These are phyloP conservation scores for Aspergillus piperis DNA, from an alignment of 2,329 filamentous ascomycete genomes.

Conservation along the genomic window DNA sequence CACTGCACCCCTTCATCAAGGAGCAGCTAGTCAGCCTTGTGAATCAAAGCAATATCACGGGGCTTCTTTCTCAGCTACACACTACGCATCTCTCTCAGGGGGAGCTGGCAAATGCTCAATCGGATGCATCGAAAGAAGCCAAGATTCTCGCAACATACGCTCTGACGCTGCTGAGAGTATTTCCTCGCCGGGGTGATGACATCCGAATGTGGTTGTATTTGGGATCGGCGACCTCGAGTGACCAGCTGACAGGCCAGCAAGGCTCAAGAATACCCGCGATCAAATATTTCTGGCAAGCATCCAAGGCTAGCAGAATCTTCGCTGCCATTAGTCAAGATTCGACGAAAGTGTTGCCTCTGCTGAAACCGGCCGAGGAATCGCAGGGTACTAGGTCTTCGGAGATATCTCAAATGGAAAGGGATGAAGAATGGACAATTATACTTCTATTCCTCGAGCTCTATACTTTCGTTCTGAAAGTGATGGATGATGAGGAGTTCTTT, in stretches of 20 bases:
- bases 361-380: slow-evolving; percentile 52
- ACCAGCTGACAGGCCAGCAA: slow-evolving; percentile 34
- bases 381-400: slow-evolving; percentile 23
- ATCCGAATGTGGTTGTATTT: slow-evolving; percentile 94
- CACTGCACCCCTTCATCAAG: slow-evolving; percentile 58
- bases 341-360: slow-evolving; percentile 58
- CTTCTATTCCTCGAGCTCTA: slow-evolving; percentile 93
- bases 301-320: slow-evolving; percentile 60
- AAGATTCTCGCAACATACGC: slow-evolving; percentile 82
- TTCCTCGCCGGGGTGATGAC: slow-evolving; percentile 78
- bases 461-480: slow-evolving; percentile 85
- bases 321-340: slow-evolving; percentile 58
- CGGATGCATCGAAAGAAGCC: slow-evolving; percentile 58
- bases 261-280: slow-evolving; percentile 62
- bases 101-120: slow-evolving; percentile 24
- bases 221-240: slow-evolving; percentile 58
- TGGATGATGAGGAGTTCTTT: slow-evolving; percentile 96
- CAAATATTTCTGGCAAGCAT: slow-evolving; percentile 80
- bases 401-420: slow-evolving; percentile 43
- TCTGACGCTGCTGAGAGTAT: slow-evolving; percentile 79
- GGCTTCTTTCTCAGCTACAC: slow-evolving; percentile 54
- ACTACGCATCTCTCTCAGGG: slow-evolving; percentile 27
- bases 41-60: slow-evolving; percentile 72
- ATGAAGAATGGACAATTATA: slow-evolving; percentile 82
- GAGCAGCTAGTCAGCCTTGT: slow-evolving; percentile 70